Conservation (phyloP, 805 yeast genomes). For the Dipodascus albidus region DNA sequence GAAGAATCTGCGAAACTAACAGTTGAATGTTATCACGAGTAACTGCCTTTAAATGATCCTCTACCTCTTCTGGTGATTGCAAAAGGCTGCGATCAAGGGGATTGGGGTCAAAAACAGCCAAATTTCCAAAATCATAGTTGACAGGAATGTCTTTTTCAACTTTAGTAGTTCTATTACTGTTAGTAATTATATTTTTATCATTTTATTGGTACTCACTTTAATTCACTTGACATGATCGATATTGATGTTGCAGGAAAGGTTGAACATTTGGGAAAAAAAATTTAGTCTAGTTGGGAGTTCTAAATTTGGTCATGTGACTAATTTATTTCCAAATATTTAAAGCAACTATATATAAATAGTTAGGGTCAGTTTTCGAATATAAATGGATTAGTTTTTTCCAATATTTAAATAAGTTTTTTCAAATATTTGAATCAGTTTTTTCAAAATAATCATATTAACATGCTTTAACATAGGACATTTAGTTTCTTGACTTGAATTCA, state of each 20-base stretch:
- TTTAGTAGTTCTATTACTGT: constrained; percentile 2
- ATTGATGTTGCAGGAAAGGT: not conserved
- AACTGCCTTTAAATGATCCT: constrained; percentile 39
- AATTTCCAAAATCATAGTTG: constrained; percentile 77
- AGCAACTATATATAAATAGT: too few relatives aligned
- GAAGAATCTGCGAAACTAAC: constrained; percentile 77
- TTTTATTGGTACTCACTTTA: not conserved
- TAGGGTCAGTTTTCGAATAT: too few relatives aligned
- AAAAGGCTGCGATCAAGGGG: constrained; percentile 60
- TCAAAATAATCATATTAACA: too few relatives aligned
- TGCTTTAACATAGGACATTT: too few relatives aligned
- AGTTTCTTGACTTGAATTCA: too few relatives aligned
- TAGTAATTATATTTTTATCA: not conserved
- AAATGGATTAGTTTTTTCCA: too few relatives aligned
- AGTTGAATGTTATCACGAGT: constrained; percentile 92
- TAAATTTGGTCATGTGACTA: too few relatives aligned
- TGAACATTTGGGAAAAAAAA: not conserved
- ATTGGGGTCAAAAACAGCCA: constrained; percentile 82
- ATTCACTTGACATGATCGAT: not conserved
- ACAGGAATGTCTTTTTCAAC: constrained; percentile 91
- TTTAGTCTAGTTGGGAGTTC: too few relatives aligned
- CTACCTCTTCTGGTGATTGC: constrained; percentile 32
- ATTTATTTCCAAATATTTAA: too few relatives aligned
- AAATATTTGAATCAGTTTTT: too few relatives aligned
- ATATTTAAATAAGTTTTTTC: too few relatives aligned